Base-by-base conservation (phyloP, 1,139 yeast genomes). In the Nakaseomyces nivariensis region DNA sequence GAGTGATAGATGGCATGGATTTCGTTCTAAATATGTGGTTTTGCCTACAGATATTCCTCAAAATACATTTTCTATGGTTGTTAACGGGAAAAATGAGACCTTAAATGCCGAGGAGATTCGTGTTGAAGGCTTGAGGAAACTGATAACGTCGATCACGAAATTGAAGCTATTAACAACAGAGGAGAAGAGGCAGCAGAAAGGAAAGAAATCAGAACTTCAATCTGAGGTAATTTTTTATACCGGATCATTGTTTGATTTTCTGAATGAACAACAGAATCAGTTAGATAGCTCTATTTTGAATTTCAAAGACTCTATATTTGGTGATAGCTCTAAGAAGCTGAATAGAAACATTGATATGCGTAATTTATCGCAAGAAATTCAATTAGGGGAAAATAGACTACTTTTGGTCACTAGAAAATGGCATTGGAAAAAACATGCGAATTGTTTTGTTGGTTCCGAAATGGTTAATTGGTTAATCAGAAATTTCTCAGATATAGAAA, bases 211-310 rank as follows among this genome's bases (percentile, higher is more conserved):
- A 51, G 81, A 77, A 48, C 72, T 78, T 5, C 72, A 75, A 31
- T 92, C 95, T 0, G 96, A 87, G 52, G 82, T 89, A 47, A 77
- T 75, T 48, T 92, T 89, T 61, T 92, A 92, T 61, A 92, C 97
- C 0, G 97, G 97, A 0, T 85, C 82, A 53, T 70, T 90, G 47
- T 82, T 83, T 52, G 78, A 79, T 26, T 89, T 82, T 56, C 72
- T 90, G 55, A 71, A 73, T 27, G 83, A 79, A 43, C 75, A 69
- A 45, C 56, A 56, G 27, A 58, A 57, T 6, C 50, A 55, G 1
- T 43, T 59, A 26, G 57, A 54, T 31, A 58, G 49, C 44, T 53
- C 56, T 13, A 58, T 43, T 32, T 50, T 44, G 37, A 54, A 45
- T 43, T 59, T 59, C n/a, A 68, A 64, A 49, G 67, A 67, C 47